A percentile compares a stretch with the other conserved stretches of the same genome.
These are phyloP conservation scores for Backusella liffmaniae DNA, from an alignment of 192 early-diverging fungal species.

Conservation along the genomic window DNA sequence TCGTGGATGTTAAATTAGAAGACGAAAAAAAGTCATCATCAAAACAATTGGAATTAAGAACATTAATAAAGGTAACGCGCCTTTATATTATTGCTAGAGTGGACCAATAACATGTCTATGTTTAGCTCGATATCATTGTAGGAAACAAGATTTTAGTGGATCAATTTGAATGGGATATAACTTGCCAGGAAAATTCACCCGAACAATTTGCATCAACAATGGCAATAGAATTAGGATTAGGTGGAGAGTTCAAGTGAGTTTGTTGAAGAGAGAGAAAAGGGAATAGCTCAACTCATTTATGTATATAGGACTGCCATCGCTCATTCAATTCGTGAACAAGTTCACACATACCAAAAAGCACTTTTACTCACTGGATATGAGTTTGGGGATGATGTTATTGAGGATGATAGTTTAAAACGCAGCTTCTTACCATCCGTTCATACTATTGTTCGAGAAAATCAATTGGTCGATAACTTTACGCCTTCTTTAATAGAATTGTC, in stretches of 20 bases:
- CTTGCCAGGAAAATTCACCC: slow-evolving; percentile 69
- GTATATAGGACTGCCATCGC: slow-evolving; percentile 77
- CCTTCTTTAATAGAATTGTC: slow-evolving; percentile 64
- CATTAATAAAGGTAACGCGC: not conserved
- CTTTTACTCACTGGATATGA: slow-evolving; percentile 78
- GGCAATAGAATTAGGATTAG: slow-evolving; percentile 71
- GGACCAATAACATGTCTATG: not conserved
- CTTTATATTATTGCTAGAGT: not conserved
- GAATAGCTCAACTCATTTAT: not conserved
- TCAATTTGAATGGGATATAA: slow-evolving; percentile 95
- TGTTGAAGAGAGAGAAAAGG: not conserved
- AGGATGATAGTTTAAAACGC: slow-evolving; percentile 73
- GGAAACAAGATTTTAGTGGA: slow-evolving; percentile 81
- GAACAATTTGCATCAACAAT: slow-evolving; percentile 85
- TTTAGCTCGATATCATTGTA: slow-evolving; percentile 83
- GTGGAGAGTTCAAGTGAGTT: slow-evolving; percentile 81
- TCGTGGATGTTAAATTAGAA: not conserved
- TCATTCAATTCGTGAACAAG: slow-evolving; percentile 91
- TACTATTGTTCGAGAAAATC: slow-evolving; percentile 46
- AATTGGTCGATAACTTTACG: slow-evolving; percentile 55
- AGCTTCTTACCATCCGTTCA: slow-evolving; percentile 68
- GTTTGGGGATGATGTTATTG: slow-evolving; percentile 66
- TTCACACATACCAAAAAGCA: slow-evolving; percentile 81
- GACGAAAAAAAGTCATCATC: not conserved
- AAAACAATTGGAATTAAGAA: slow-evolving; percentile 12